Evolutionary conservation across 768 basidiomycete genomes (phyloP).

Genomic region (Termitomyces sp.): DNA sequence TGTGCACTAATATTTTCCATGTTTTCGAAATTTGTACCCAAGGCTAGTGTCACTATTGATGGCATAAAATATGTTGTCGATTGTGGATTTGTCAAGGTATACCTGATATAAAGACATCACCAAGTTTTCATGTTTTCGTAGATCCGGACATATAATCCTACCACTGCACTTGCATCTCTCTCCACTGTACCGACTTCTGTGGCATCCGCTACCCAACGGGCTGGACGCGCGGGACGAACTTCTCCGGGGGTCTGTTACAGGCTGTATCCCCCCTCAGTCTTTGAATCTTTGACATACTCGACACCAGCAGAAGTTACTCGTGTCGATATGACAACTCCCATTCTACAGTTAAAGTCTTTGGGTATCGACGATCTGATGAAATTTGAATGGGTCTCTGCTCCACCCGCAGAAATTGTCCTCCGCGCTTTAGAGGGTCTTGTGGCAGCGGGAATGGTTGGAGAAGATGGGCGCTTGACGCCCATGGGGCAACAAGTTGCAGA

Average conservation of each 20-base stretch:
- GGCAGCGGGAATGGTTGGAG: slow-evolving; percentile 78
- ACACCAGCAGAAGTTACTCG: slow-evolving; percentile 90
- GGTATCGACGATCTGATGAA: slow-evolving; percentile 95
- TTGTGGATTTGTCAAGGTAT: slow-evolving; percentile 91
- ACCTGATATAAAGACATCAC: not conserved
- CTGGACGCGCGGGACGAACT: slow-evolving; percentile 93
- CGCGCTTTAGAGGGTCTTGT: slow-evolving; percentile 82
- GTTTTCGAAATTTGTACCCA: not conserved
- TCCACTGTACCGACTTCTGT: slow-evolving; percentile 78
- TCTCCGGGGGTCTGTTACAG: slow-evolving; percentile 91
- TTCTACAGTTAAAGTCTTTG: slow-evolving; percentile 90
- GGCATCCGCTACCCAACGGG: slow-evolving; percentile 89
- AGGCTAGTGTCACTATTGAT: slow-evolving; percentile 97
- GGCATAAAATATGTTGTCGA: slow-evolving; percentile 94
- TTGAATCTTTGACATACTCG: slow-evolving; percentile 55
- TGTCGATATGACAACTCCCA: slow-evolving; percentile 85
- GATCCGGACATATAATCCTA: slow-evolving; percentile 90
- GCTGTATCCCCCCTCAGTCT: slow-evolving; percentile 67
- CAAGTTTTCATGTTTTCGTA: slow-evolving; percentile 21
- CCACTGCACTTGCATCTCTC: slow-evolving; percentile 79
- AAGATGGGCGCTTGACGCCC: slow-evolving; percentile 69
- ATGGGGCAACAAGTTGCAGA: slow-evolving; percentile 89
- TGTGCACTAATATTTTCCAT: not conserved
- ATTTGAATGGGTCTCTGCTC: slow-evolving; percentile 92
- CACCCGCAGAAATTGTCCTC: slow-evolving; percentile 81